Conservation (phyloP, 164 flowering plant species). For the Macadamia tetraphylla region DNA sequence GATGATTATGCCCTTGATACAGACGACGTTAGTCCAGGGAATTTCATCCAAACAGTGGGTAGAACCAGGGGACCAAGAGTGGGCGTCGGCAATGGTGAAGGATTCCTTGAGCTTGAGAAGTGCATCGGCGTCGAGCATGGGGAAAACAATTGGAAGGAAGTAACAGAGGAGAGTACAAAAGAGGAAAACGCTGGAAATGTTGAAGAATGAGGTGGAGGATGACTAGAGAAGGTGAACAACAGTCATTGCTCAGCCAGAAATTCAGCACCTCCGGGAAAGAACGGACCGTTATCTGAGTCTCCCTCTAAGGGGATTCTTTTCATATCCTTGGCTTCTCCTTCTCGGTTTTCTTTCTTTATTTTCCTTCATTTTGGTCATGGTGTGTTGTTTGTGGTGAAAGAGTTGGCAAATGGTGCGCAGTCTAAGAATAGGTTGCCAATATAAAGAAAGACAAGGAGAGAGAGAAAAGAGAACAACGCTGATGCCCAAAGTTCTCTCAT, state of each 20-base stretch:
- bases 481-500: too few relatives aligned
- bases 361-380: not conserved
- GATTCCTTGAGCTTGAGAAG: constrained; percentile 56
- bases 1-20: constrained; percentile 32
- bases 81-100: constrained; percentile 20
- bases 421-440: not conserved
- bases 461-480: not conserved
- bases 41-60: constrained; percentile 27
- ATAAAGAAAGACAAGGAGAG: not conserved
- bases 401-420: not conserved
- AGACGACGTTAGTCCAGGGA: constrained; percentile 55
- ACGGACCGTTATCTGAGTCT: constrained; percentile 29
- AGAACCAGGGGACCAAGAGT: constrained; percentile 40
- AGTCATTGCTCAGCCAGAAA: constrained; percentile 44
- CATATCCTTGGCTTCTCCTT: too few relatives aligned
- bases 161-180: constrained; percentile 10
- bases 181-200: not conserved
- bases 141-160: constrained; percentile 6
- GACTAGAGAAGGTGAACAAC: constrained; percentile 33
- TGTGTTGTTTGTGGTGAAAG: not conserved
- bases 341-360: not conserved
- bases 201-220: too few relatives aligned
- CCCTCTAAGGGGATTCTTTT: too few relatives aligned
- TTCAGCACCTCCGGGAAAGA: constrained; percentile 20
- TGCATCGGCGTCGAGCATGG: constrained; percentile 43